Evolutionary conservation across 2,329 filamentous ascomycete species (phyloP), one percentile per base, ranked within the genome.

Genomic region (Diaporthe citriasiana): DNA sequence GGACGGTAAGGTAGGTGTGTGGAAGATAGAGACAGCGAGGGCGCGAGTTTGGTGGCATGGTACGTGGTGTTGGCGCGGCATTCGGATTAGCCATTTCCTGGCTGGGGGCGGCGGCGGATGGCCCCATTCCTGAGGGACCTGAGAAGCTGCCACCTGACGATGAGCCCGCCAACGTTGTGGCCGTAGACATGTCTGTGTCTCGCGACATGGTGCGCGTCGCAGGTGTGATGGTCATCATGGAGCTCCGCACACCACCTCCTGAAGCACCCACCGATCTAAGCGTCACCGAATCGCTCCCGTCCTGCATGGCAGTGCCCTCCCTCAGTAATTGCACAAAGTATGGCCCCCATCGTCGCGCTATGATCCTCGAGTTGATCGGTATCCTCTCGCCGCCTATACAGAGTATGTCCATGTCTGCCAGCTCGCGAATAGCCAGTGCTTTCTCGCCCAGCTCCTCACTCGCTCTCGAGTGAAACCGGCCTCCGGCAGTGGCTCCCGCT

Each of bases 401-500:
- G 38, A 98, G 87, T 74, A 99, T 94, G 80, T 98, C 97, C 97
- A 99, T 99, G 79, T 99, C 97, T 3, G 95, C 90, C 72, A 99
- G 86, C 82, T 98, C 97, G n/a, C 92, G 91, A 81, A 97, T 87
- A 1, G 89, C 89, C 76, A 98, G 86, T 0, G 94, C 93, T 82
- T 94, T 91, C 77, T 94, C 93, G 7, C 97, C 97, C 19, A 99
- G 87, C 76, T 97, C 94, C 78, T 97, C 93, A 1, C 95, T 95
- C 17, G 94, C 93, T 45, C 90, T 88, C 13, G 93, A 94, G 77
- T 97, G 90, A 45, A 89, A 90, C 25, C 95, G 90, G 5, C 95
- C 95, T 30, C 94, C 94, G 8, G 92, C 93, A 2, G 92, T 93
- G 79, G 89, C 88, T 51, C 90, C 88, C 56, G 90, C 87, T 79